Percentiles rank a stretch among this genome's conserved stretches.
These are phyloP conservation scores for Jamesozyma hellenica DNA, from an alignment of 805 yeast genomes.

Conservation along the genomic window DNA sequence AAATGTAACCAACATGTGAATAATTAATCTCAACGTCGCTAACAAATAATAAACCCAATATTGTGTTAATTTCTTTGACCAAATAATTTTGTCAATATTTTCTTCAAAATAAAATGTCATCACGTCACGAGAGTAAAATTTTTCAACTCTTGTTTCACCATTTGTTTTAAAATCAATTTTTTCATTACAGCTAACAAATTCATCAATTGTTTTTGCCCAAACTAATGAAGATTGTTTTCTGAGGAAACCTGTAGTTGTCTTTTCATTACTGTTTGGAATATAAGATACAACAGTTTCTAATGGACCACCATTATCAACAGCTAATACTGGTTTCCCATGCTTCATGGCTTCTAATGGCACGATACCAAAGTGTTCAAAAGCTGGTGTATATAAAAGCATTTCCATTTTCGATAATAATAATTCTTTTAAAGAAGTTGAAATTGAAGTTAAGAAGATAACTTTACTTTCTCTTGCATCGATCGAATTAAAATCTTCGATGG, in stretches of 20 bases:
- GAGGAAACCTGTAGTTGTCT: conserved; percentile 54
- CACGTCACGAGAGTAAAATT: conserved; percentile 31
- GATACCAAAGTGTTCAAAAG: conserved; percentile 91
- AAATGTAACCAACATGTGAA: conserved; percentile 8
- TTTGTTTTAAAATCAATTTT: conserved; percentile 9
- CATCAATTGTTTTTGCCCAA: conserved; percentile 47
- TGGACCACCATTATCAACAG: conserved; percentile 88
- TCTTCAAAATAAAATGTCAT: conserved; percentile 33
- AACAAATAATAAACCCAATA: conserved; percentile 25
- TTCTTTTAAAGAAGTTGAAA: conserved; percentile 55
- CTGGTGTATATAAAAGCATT: conserved; percentile 76
- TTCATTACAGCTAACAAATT: conserved; percentile 4
- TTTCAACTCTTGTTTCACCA: conserved; percentile 26
- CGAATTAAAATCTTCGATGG: conserved; percentile 11
- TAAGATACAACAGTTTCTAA: conserved; percentile 50
- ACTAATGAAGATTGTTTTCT: conserved; percentile 36
- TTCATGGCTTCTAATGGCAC: conserved; percentile 96
- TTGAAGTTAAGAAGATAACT: conserved; percentile 72
- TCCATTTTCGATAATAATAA: conserved; percentile 47
- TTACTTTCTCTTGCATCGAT: conserved; percentile 31
- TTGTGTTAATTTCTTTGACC: conserved; percentile 16
- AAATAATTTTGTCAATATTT: conserved; percentile 25
- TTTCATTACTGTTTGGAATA: conserved; percentile 19
- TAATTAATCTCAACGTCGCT: conserved; percentile 7
- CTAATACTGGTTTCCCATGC: conserved; percentile 71